Base-by-base conservation (phyloP, 1,139 yeast genomes). In the Zygotorulaspora mrakii region DNA sequence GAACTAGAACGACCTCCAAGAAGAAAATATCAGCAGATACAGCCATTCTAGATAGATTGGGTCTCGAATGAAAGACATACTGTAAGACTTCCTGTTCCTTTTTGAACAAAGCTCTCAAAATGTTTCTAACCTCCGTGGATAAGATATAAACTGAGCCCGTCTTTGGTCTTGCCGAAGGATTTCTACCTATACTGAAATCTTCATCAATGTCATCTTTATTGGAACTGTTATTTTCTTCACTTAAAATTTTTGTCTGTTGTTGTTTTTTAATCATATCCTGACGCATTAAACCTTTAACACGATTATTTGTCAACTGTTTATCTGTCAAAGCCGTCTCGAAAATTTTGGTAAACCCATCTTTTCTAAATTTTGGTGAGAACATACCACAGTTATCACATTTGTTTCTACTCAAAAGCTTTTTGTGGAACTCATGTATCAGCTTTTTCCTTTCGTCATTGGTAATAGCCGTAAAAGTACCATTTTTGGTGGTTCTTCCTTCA, bases 331-430 rank as follows among this genome's bases (percentile, higher is more conserved):
- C 79, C 50, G 81, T 81, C 67, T 91, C 97, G 55, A 94, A 94
- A 48, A 94, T 79, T 69, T 94, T 94, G 45, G 91, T 77, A 59
- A 79, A 84, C 0, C 98, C 98, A 62, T 94, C 98, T 60, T 89
- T 91, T 69, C 98, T 79, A 71, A 82, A 91, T 31, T 82, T 73
- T 40, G 98, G 97, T 31, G 96, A 87, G 64, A 74, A 85, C 95
- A 89, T 85, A 35, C 88, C 86, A 75, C 99, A 94, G 65, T 88
- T 88, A 59, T 85, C 94, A 76, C 99, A 94, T 64, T 81, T 84
- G 43, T 87, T 81, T 65, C 96, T 79, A 36, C 82, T 67, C 52
- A 86, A 69, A 41, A 88, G 67, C 53, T 76, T 76, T 55, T 75
- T 77, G 69, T 88, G 85, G 55, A 89, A 82, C 29, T 81, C 86